phyloP scores from a whole-genome alignment of 2,329 filamentous ascomycete species.

The Calonectria ilicicola region DNA sequence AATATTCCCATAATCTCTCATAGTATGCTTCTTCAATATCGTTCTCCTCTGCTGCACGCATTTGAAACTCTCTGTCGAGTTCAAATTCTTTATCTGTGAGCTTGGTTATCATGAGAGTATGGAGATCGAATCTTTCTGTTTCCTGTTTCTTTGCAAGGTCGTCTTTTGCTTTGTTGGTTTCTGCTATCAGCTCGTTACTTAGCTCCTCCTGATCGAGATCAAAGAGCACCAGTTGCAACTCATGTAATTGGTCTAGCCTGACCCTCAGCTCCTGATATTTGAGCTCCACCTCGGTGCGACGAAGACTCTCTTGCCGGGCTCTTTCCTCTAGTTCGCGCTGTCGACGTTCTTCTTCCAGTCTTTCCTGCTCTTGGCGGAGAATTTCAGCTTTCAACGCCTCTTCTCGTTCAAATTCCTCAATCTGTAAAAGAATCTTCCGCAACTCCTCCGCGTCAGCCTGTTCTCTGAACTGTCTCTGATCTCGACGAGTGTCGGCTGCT shows the following conservation, averaged over 20 bases:
- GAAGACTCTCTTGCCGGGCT: conserved; percentile 53
- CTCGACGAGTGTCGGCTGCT: conserved; percentile 49
- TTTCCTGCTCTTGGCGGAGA: conserved; percentile 52
- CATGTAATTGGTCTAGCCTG: conserved; percentile 54
- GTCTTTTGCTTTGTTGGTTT: conserved; percentile 39
- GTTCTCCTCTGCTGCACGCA: conserved; percentile 55
- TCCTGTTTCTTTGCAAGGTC: conserved; percentile 50
- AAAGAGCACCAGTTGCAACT: conserved; percentile 55
- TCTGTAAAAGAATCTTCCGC: conserved; percentile 55
- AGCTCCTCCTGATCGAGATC: conserved; percentile 53
- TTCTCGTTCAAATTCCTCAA: conserved; percentile 62
- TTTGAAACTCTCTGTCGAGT: conserved; percentile 55
- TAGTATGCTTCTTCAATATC: conserved; percentile 59
- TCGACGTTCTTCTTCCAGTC: conserved; percentile 51
- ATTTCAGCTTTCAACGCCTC: conserved; percentile 57
- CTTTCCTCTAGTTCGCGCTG: conserved; percentile 53
- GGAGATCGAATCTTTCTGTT: conserved; percentile 46
- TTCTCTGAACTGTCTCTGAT: conserved; percentile 48
- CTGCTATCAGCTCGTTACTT: conserved; percentile 38
- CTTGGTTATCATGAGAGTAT: conserved; percentile 39
- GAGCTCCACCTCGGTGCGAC: conserved; percentile 52
- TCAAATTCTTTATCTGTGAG: conserved; percentile 48
- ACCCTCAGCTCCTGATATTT: conserved; percentile 54
- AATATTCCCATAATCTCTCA: conserved; percentile 52
- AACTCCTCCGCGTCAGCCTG: conserved; percentile 50